Percentiles rank a stretch among this genome's conserved stretches.
Evolutionary conservation across 495 filamentous ascomycete species (phyloP).

Genomic region (Saxophila tyrrhenica): DNA sequence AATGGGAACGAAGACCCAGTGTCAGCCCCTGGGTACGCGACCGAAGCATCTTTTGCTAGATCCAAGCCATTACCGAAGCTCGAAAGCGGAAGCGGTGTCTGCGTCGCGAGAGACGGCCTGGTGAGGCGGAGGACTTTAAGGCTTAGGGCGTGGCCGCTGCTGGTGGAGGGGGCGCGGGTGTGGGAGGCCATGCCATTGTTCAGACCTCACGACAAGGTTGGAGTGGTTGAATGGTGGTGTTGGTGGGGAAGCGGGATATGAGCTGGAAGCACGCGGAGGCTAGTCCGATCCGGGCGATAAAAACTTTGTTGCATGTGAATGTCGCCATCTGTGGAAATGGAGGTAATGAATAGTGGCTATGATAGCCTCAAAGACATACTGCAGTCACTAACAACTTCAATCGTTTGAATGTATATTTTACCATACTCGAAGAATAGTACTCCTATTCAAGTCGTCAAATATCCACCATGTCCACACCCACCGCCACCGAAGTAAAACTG

Average conservation of each 20-base stretch:
- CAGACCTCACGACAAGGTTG: too few species aligned
- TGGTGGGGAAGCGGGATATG: conserved; percentile 3
- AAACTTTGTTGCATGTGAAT: background rate
- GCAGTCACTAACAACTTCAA: too few species aligned
- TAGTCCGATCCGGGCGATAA: too few species aligned
- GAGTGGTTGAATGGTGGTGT: too few species aligned
- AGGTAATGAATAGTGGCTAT: too few species aligned
- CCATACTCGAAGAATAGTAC: too few species aligned
- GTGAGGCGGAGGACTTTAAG: conserved; percentile 62
- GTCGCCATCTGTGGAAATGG: too few species aligned
- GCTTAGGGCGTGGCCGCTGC: conserved; percentile 56
- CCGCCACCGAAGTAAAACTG: background rate
- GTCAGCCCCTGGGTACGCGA: conserved; percentile 38
- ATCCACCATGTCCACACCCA: background rate
- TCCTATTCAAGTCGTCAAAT: too few species aligned
- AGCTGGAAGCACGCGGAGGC: too few species aligned
- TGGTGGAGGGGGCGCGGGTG: conserved; percentile 28
- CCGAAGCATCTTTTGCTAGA: conserved; percentile 40
- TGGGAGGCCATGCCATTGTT: conserved; percentile 17
- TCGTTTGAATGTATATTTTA: too few species aligned
- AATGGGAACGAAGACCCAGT: conserved; percentile 41
- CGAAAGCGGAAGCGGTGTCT: conserved; percentile 42
- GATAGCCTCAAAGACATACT: too few species aligned
- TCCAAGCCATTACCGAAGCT: conserved; percentile 30
- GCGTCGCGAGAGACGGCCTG: conserved; percentile 32